These are phyloP conservation scores for Umbilicus rupestris DNA, from an alignment of 164 flowering plant genomes.

Conservation along the genomic window DNA sequence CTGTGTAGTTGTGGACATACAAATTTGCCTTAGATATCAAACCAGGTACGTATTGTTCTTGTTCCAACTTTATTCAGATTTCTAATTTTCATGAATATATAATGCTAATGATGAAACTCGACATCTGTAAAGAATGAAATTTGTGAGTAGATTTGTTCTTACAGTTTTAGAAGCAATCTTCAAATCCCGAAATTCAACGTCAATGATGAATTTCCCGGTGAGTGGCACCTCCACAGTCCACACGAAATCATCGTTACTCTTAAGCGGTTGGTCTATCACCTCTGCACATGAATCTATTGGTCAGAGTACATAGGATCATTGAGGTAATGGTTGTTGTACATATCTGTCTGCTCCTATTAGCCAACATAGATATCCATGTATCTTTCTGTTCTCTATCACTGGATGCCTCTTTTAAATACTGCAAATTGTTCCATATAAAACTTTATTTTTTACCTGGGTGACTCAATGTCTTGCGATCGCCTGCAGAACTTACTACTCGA, in stretches of 20 bases:
- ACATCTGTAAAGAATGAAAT: neutral
- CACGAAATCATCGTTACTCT: slow-evolving; percentile 70
- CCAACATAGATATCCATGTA: too few relatives aligned
- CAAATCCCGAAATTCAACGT: slow-evolving; percentile 82
- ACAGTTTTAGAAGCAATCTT: slow-evolving; percentile 54
- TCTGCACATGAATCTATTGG: slow-evolving; percentile 33
- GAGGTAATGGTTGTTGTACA: too few relatives aligned
- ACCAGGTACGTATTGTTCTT: neutral
- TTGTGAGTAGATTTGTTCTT: slow-evolving; percentile 12
- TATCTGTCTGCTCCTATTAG: too few relatives aligned
- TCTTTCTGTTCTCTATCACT: neutral
- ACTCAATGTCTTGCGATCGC: slow-evolving; percentile 44
- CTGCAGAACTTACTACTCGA: slow-evolving; percentile 50
- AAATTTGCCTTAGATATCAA: neutral
- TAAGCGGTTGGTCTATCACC: slow-evolving; percentile 61
- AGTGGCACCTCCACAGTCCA: slow-evolving; percentile 77
- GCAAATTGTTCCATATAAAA: neutral
- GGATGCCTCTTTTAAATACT: neutral
- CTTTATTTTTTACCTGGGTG: slow-evolving; percentile 54
- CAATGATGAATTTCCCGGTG: slow-evolving; percentile 76
- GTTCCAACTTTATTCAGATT: neutral
- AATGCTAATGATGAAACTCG: too few relatives aligned
- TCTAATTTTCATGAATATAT: too few relatives aligned
- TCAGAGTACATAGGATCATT: too few relatives aligned
- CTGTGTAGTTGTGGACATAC: slow-evolving; percentile 22